These are phyloP conservation scores for Pedinophyceae sp. DNA, from an alignment of 139 green algal species.

Conservation along the genomic window DNA sequence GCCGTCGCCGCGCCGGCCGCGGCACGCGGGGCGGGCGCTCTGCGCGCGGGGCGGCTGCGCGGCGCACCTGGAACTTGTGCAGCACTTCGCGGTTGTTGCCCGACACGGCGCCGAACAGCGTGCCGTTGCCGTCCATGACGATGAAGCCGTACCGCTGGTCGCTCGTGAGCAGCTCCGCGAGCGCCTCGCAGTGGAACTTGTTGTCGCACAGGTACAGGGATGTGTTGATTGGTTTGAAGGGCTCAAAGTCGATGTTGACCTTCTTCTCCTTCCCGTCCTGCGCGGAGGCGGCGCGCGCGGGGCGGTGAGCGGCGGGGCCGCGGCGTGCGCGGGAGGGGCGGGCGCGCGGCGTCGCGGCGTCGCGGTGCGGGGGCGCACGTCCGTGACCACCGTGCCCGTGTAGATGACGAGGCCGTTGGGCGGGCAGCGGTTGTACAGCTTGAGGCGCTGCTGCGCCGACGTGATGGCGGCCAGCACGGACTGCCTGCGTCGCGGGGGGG, in stretches of 20 bases:
- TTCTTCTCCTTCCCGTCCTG: constrained; percentile 99
- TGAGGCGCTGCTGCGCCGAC: constrained; percentile 83
- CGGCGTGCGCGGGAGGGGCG: no score
- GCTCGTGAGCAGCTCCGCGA: constrained; percentile 6
- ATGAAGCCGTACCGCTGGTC: constrained; percentile 92
- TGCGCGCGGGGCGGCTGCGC: no score
- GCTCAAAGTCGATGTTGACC: constrained; percentile 99
- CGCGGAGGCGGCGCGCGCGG: no score
- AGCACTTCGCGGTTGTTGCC: constrained; percentile 91
- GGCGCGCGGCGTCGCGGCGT: no score
- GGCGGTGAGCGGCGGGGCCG: no score
- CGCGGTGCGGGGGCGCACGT: no score
- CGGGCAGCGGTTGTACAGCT: constrained; percentile 74
- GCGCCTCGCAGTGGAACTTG: constrained; percentile 90
- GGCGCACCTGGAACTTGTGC: constrained; percentile 97
- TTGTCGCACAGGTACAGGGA: constrained; percentile 99
- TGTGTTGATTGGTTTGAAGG: constrained; percentile 99
- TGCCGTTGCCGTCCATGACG: constrained; percentile 97
- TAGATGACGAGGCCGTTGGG: constrained; percentile 95
- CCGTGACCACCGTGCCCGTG: constrained; percentile 92
- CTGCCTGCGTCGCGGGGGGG: no score
- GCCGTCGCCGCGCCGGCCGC: no score
- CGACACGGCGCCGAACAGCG: constrained; percentile 86
- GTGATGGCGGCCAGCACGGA: constrained; percentile 96
- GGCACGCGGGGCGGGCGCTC: no score